phyloP scores from a whole-genome alignment of 1,284 basidiomycete species.

The Cutaneotrichosporon sp. region DNA sequence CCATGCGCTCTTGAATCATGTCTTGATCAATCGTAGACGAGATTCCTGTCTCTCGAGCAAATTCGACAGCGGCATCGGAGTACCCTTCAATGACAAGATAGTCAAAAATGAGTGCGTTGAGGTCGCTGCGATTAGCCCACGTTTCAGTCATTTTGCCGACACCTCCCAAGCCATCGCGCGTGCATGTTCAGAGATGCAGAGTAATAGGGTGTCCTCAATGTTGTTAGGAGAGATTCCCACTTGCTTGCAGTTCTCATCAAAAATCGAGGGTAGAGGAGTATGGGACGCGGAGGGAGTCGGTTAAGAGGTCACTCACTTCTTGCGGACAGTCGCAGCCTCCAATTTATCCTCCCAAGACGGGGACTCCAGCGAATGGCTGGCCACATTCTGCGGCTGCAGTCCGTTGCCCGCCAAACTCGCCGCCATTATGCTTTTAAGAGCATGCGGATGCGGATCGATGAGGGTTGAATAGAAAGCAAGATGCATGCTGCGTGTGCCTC shows the following conservation, averaged over 20 bases:
- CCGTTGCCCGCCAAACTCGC: slow-evolving; percentile 10
- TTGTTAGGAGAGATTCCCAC: slow-evolving; percentile 60
- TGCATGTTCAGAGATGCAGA: slow-evolving; percentile 50
- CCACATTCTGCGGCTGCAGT: slow-evolving; percentile 3
- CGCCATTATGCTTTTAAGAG: slow-evolving; percentile 12
- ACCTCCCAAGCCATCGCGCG: no score
- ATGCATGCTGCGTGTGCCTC: no score
- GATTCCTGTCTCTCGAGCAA: slow-evolving; percentile 79
- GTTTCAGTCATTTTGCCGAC: slow-evolving; percentile 11
- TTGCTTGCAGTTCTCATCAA: slow-evolving; percentile 53
- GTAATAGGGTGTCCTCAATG: slow-evolving; percentile 50
- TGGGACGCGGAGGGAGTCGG: slow-evolving; percentile 10
- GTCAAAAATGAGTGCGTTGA: slow-evolving; percentile 95
- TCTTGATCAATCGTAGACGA: slow-evolving; percentile 68
- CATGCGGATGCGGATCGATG: slow-evolving; percentile 3
- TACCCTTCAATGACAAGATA: slow-evolving; percentile 97
- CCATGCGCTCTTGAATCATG: slow-evolving; percentile 87
- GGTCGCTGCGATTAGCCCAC: slow-evolving; percentile 58
- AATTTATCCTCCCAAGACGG: slow-evolving; percentile 50
- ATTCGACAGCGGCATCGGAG: slow-evolving; percentile 90
- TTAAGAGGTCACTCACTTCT: slow-evolving; percentile 50
- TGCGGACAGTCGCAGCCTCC: slow-evolving; percentile 49
- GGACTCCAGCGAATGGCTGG: slow-evolving; percentile 17
- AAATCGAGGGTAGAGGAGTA: slow-evolving; percentile 17
- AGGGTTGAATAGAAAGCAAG: background rate